Evolutionary conservation across 1,139 yeast genomes (phyloP).

Genomic region (Zygotorulaspora mrakii): DNA sequence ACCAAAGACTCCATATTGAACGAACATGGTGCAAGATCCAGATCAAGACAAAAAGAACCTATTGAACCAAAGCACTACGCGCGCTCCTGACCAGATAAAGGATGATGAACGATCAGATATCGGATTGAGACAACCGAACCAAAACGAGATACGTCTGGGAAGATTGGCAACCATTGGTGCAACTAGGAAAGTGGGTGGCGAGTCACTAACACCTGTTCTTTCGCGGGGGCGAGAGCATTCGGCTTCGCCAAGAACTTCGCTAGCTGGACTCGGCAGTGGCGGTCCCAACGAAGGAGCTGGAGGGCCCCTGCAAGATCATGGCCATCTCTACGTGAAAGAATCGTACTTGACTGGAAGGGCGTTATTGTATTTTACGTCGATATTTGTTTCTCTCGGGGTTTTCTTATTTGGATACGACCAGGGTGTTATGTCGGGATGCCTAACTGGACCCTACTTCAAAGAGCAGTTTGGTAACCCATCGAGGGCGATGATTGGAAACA

Average conservation of each 20-base stretch:
- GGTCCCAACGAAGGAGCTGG: background rate
- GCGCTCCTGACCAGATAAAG: background rate
- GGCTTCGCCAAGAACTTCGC: constrained; percentile 11
- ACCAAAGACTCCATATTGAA: background rate
- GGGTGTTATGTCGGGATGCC: constrained; percentile 83
- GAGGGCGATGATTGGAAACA: constrained; percentile 66
- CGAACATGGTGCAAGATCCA: background rate
- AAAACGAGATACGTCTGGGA: background rate
- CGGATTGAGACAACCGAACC: background rate
- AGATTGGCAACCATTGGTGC: background rate
- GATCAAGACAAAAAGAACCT: background rate
- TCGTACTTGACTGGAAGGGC: constrained; percentile 28
- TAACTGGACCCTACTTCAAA: constrained; percentile 70
- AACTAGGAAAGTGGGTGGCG: background rate
- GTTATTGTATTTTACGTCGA: constrained; percentile 69
- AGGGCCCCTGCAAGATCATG: constrained; percentile 14
- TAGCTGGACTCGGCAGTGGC: background rate
- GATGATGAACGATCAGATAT: constrained; percentile 4
- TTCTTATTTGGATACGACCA: constrained; percentile 88
- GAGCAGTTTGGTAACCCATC: constrained; percentile 69
- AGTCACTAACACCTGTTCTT: background rate
- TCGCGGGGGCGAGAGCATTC: constrained; percentile 6
- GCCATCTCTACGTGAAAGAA: constrained; percentile 18
- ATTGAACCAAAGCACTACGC: background rate
- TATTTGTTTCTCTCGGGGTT: constrained; percentile 79